Percentiles rank a stretch among this genome's conserved stretches.
Conservation (phyloP, 1,284 basidiomycete species). For the Ustilago bromivora region DNA sequence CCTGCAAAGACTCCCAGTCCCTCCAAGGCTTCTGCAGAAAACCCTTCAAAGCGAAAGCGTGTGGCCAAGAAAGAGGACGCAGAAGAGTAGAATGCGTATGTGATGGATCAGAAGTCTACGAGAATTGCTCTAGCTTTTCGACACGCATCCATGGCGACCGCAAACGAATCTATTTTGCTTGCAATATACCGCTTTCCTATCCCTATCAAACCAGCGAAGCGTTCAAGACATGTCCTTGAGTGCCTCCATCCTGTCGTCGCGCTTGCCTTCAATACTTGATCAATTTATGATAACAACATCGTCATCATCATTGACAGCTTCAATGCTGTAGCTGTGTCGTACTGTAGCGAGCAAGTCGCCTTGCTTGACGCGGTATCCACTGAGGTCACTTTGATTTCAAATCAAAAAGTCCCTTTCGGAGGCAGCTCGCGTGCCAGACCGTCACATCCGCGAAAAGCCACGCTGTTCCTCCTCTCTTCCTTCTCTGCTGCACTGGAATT, state of each 20-base stretch:
- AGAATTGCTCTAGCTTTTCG: not conserved
- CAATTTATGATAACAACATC: not conserved
- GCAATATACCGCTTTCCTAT: not conserved
- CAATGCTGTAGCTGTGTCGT: not conserved
- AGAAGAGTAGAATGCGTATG: not conserved
- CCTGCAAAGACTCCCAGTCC: not conserved
- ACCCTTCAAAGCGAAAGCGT: constrained; percentile 33
- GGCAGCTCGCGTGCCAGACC: constrained; percentile 3
- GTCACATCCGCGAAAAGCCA: constrained; percentile 1
- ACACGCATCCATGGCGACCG: constrained; percentile 23
- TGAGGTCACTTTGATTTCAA: constrained; percentile 33
- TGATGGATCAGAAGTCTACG: not conserved
- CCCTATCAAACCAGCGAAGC: not conserved
- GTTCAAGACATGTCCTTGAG: not conserved
- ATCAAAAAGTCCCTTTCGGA: constrained; percentile 10
- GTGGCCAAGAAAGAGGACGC: constrained; percentile 1
- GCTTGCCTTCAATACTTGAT: not conserved
- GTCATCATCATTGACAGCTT: not conserved
- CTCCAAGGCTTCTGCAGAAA: not conserved
- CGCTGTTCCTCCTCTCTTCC: not conserved
- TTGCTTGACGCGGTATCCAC: constrained; percentile 9
- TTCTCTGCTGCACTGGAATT: not conserved
- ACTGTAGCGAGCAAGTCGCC: not conserved
- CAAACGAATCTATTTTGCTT: not conserved
- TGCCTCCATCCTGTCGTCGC: not conserved